A percentile compares a stretch with the other conserved stretches of the same genome.
phyloP scores from a whole-genome alignment of 2,329 filamentous ascomycete species.

The Beauveria sp. region DNA sequence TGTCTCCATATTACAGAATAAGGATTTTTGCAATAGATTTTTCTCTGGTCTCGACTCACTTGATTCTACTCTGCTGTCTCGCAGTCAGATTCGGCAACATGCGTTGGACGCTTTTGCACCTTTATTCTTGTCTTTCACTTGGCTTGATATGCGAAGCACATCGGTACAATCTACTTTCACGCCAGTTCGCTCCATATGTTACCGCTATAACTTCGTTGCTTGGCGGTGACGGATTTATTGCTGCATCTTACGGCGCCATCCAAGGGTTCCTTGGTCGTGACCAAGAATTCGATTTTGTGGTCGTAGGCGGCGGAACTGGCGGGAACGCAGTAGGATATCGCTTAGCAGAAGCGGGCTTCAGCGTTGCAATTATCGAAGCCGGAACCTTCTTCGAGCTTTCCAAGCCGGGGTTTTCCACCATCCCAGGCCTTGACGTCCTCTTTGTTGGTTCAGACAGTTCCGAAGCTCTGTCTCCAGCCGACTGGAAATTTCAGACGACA shows the following conservation, averaged over 20 bases:
- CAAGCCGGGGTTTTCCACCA: constrained; percentile 20
- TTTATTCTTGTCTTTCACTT: neutral
- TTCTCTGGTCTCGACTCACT: neutral
- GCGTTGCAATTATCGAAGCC: constrained; percentile 23
- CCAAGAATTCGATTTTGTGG: constrained; percentile 16
- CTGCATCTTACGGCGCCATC: neutral
- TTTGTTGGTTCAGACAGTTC: constrained; percentile 16
- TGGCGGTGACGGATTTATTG: neutral
- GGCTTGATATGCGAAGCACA: neutral
- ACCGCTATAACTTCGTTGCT: neutral
- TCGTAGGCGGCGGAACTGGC: constrained; percentile 24
- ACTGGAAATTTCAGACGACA: constrained; percentile 25
- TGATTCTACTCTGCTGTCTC: neutral
- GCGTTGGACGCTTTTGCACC: neutral
- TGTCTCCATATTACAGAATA: neutral
- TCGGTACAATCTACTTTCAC: neutral
- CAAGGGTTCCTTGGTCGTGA: neutral
- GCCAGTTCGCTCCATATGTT: neutral
- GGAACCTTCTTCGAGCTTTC: constrained; percentile 25
- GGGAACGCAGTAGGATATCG: constrained; percentile 23
- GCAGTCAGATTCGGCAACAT: neutral
- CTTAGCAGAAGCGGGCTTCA: constrained; percentile 17
- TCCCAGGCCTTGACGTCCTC: constrained; percentile 18
- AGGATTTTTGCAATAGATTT: neutral
- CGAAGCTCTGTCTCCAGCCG: constrained; percentile 16